Percentiles rank a stretch among this genome's conserved stretches.
Conservation (phyloP, 768 basidiomycete genomes). For the Hortiboletus campestris region DNA sequence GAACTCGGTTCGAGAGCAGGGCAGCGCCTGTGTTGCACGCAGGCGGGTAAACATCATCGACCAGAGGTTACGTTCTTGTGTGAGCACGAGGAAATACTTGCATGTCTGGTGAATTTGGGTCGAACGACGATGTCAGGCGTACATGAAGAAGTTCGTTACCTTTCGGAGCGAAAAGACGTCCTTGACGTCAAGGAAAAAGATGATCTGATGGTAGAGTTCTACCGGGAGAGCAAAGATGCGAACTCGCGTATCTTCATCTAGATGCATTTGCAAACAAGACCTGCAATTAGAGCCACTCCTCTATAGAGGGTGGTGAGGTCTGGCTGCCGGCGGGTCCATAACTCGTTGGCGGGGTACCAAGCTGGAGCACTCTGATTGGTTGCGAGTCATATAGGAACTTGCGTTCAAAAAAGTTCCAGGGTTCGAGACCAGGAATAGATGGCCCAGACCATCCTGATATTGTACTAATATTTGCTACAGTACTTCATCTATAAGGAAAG, state of each 20-base stretch:
- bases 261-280: background rate
- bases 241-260: background rate
- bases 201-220: constrained; percentile 17
- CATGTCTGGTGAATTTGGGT: constrained; percentile 21
- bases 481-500: too few relatives aligned
- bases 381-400: too few relatives aligned
- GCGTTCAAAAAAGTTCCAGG: too few relatives aligned
- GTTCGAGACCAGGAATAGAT: too few relatives aligned
- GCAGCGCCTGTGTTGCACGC: constrained; percentile 12
- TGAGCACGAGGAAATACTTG: constrained; percentile 18
- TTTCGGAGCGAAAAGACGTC: constrained; percentile 18
- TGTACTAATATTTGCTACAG: too few relatives aligned
- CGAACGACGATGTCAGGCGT: background rate
- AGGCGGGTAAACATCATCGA: constrained; percentile 10
- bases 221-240: constrained; percentile 9
- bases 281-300: background rate
- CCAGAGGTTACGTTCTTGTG: constrained; percentile 20
- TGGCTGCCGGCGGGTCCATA: too few relatives aligned
- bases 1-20: constrained; percentile 14
- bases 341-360: too few relatives aligned
- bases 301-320: too few relatives aligned
- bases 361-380: too few relatives aligned
- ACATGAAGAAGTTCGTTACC: background rate
- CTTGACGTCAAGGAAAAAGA: constrained; percentile 11
- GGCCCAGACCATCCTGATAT: too few relatives aligned